These are phyloP conservation scores for Colletotrichum sp. DNA, from an alignment of 2,329 filamentous ascomycete genomes.

Conservation along the genomic window DNA sequence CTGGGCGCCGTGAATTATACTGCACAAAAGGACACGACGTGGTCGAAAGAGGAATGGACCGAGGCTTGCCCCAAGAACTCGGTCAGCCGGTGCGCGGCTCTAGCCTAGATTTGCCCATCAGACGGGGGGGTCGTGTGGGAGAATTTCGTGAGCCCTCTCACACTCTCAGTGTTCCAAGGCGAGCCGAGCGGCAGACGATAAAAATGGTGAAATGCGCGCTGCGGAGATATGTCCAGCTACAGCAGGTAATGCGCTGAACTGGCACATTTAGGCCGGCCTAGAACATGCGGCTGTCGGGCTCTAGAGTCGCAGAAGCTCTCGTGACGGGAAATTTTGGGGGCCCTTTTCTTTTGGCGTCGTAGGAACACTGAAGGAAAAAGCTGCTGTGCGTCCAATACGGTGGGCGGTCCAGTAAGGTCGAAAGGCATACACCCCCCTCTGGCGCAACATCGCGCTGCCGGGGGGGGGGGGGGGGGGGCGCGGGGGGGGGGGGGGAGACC, in stretches of 20 bases:
- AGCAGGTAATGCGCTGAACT: slow-evolving; percentile 10
- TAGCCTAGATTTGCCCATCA: background rate
- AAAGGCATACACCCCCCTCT: background rate
- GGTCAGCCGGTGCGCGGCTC: background rate
- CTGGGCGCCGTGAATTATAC: background rate
- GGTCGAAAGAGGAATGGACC: background rate
- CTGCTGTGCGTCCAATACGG: background rate
- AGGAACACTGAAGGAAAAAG: background rate
- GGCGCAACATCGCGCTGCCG: background rate
- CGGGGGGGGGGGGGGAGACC: background rate
- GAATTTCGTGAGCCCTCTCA: background rate
- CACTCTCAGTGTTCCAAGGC: background rate
- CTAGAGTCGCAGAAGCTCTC: background rate
- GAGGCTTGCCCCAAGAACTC: background rate
- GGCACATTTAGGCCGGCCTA: slow-evolving; percentile 9
- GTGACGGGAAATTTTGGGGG: slow-evolving; percentile 7
- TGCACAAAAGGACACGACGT: background rate
- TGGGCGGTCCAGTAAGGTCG: background rate
- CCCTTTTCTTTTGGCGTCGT: background rate
- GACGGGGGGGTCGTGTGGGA: background rate
- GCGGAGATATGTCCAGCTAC: slow-evolving; percentile 17
- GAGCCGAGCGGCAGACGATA: background rate
- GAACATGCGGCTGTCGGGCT: slow-evolving; percentile 17
- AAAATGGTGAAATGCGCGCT: background rate
- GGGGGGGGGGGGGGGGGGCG: no score